These are phyloP conservation scores for Arxiozyma slooffiae DNA, from an alignment of 1,139 yeast species.

Conservation along the genomic window DNA sequence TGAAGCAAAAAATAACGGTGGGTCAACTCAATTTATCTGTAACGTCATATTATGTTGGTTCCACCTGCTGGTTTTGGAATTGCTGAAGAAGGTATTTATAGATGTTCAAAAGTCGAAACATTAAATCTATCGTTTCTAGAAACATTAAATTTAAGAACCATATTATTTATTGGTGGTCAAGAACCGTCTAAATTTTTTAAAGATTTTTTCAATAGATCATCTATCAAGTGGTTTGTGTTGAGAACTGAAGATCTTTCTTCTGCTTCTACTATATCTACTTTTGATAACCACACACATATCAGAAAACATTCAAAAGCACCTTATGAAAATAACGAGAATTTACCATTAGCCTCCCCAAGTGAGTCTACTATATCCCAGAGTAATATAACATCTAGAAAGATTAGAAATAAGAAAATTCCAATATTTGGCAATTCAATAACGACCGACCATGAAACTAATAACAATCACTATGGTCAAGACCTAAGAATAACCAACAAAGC, in stretches of 20 bases:
- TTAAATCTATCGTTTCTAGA: slow-evolving; percentile 35
- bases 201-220: slow-evolving; percentile 28
- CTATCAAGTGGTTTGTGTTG: slow-evolving; percentile 26
- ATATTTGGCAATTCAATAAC: background rate
- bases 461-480: background rate
- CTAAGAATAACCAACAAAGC: background rate
- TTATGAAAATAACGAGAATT: background rate
- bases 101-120: slow-evolving; percentile 26
- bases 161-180: slow-evolving; percentile 60
- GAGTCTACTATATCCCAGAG: background rate
- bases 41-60: slow-evolving; percentile 43
- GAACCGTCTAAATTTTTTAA: slow-evolving; percentile 46
- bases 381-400: background rate
- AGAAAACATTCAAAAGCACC: background rate
- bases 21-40: background rate
- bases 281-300: slow-evolving; percentile 19
- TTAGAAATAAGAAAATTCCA: background rate
- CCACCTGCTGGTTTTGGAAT: slow-evolving; percentile 75
- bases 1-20: background rate
- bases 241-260: slow-evolving; percentile 24
- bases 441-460: background rate
- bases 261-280: slow-evolving; percentile 5
- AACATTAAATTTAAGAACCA: slow-evolving; percentile 48
- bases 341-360: background rate
- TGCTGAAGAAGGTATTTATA: slow-evolving; percentile 60